These are phyloP conservation scores for Barnettozyma siamensis DNA, from an alignment of 805 yeast genomes.

Conservation along the genomic window DNA sequence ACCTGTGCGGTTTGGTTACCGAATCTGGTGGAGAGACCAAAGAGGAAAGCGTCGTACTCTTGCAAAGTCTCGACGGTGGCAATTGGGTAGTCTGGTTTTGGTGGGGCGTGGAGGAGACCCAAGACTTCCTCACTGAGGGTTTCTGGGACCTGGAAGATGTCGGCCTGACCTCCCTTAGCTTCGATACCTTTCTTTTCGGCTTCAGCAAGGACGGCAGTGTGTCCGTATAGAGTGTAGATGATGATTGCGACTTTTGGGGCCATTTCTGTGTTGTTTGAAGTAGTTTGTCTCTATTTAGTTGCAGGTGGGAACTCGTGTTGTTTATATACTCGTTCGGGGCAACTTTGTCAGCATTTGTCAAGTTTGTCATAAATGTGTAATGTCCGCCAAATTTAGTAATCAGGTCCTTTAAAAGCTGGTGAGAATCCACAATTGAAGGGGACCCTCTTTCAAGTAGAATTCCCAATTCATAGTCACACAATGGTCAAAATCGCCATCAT, in stretches of 20 bases:
- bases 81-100: conserved; percentile 47
- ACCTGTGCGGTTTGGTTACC: conserved; percentile 78
- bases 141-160: conserved; percentile 74
- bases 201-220: conserved; percentile 62
- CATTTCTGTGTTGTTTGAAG: conserved; percentile 17
- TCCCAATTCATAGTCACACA: too few species aligned
- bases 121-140: conserved; percentile 62
- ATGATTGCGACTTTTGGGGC: conserved; percentile 42
- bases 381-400: background rate
- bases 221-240: conserved; percentile 79
- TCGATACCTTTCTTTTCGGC: conserved; percentile 62
- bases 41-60: conserved; percentile 72
- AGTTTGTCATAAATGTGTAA: background rate
- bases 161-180: conserved; percentile 62
- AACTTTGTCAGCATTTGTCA: background rate
- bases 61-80: conserved; percentile 52
- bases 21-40: conserved; percentile 83
- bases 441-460: too few species aligned
- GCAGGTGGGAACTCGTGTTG: background rate
- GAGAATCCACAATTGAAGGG: too few species aligned
- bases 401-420: background rate
- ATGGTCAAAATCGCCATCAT: conserved; percentile 37
- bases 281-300: background rate
- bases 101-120: conserved; percentile 56
- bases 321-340: background rate